Evolutionary conservation across 129 eudicot species (phyloP).

Genomic region (Cynara cardunculus): DNA sequence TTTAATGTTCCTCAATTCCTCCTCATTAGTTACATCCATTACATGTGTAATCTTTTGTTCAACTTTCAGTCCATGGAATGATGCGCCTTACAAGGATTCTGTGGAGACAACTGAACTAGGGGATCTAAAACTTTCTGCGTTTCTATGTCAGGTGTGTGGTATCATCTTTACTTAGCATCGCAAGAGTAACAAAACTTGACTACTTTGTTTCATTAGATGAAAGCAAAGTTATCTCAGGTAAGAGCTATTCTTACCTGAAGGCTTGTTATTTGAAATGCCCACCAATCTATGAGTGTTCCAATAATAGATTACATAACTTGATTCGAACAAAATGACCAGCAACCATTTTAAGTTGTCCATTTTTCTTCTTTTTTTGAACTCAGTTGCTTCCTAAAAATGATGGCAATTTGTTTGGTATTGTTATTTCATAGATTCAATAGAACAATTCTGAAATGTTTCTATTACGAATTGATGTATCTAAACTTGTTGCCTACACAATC

Average conservation of each 20-base stretch:
- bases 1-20: background rate
- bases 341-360: background rate
- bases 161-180: slow-evolving; percentile 6
- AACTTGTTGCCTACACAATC: no score
- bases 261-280: background rate
- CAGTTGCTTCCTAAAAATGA: background rate
- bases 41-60: slow-evolving; percentile 8
- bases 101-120: slow-evolving; percentile 71
- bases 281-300: background rate
- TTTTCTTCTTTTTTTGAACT: background rate
- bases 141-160: slow-evolving; percentile 69
- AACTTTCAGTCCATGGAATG: slow-evolving; percentile 80
- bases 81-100: slow-evolving; percentile 71
- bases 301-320: background rate
- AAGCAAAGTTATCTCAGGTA: background rate
- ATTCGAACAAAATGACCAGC: background rate
- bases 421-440: no score
- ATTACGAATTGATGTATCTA: no score
- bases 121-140: slow-evolving; percentile 61
- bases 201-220: slow-evolving; percentile 2
- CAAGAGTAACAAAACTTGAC: slow-evolving; percentile 11
- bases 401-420: background rate
- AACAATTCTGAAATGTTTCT: no score
- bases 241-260: background rate
- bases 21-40: slow-evolving; percentile 4